Base-by-base conservation (phyloP, 2,329 filamentous ascomycete genomes). In the Zalaria obscura region DNA sequence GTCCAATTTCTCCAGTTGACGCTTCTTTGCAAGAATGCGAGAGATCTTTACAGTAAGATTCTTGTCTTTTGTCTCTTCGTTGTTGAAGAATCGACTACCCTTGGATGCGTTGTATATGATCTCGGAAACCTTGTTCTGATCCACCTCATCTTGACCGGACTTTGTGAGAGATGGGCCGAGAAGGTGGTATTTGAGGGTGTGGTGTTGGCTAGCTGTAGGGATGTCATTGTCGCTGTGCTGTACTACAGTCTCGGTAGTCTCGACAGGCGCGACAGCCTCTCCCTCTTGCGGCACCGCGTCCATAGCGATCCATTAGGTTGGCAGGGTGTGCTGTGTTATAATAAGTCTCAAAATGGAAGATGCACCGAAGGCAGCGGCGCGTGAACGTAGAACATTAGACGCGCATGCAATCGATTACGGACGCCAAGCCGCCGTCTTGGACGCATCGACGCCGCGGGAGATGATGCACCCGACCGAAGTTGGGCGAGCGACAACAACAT, bases 101-200 rank as follows among this genome's bases (percentile, higher is more conserved):
- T 93, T 95, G 10, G 87, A 95, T 7, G 88, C 87, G 59, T 93
- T 86, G 64, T 95, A 96, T 45, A 98, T 98, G 51, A 96, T 80
- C 52, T 96, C 88, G 2, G 88, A 93, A 39, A 98, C 87, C 67
- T 91, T 93, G 48, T 74, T 73, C 64, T 96, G 91, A 54, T 98
- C 86, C n/a, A 96, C 89, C 10, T 76, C 71, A 55, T 93, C 86
- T 58, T 96, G 88, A 2, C 91, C 91, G 27, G 88, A 84, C 61
- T 98, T 98, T 25, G 87, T 89, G 40, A 96, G 67, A 4, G 88
- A 95, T 0, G 88, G 89, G 0, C 91, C 91, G 0, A 96, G 70
- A 0, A 96, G 73, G 42, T 82, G 81, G 60, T 96, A 93, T 55
- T 94, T 95, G 42, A 96, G 70, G 3, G 83, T 87, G 42, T 73